Evolutionary conservation across 2,329 filamentous ascomycete genomes (phyloP).

Genomic region (Alternaria brassicicola): DNA sequence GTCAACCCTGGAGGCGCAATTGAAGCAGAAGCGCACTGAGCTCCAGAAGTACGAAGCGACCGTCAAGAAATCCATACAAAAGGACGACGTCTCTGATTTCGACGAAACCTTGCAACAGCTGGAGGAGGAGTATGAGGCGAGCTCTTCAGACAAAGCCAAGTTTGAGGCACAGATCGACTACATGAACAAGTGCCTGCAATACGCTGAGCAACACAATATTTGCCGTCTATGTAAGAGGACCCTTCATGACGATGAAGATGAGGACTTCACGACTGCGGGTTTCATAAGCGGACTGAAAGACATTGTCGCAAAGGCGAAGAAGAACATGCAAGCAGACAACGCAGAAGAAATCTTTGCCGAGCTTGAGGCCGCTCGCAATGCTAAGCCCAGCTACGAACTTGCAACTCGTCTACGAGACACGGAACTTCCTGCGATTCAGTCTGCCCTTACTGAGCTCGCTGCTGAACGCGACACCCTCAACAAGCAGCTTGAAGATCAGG

Average conservation of each 20-base stretch:
- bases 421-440: conserved; percentile 73
- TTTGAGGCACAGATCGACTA: conserved; percentile 73
- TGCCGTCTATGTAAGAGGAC: conserved; percentile 78
- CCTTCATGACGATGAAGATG: conserved; percentile 64
- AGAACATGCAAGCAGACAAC: conserved; percentile 65
- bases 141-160: conserved; percentile 69
- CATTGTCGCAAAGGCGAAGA: conserved; percentile 57
- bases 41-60: conserved; percentile 66
- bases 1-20: conserved; percentile 67
- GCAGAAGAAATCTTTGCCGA: conserved; percentile 67
- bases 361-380: conserved; percentile 63
- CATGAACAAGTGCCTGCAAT: conserved; percentile 70
- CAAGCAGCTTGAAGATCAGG: conserved; percentile 64
- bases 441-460: conserved; percentile 63
- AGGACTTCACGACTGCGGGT: conserved; percentile 59
- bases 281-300: conserved; percentile 70
- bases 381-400: conserved; percentile 69
- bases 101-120: conserved; percentile 59
- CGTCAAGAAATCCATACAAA: conserved; percentile 60
- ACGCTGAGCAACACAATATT: conserved; percentile 69
- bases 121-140: conserved; percentile 58
- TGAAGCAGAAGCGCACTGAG: conserved; percentile 69
- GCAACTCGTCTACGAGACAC: conserved; percentile 69
- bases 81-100: conserved; percentile 53
- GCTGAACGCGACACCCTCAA: conserved; percentile 48